Base-by-base conservation (phyloP, 768 basidiomycete genomes). In the Kwoniella europaea region DNA sequence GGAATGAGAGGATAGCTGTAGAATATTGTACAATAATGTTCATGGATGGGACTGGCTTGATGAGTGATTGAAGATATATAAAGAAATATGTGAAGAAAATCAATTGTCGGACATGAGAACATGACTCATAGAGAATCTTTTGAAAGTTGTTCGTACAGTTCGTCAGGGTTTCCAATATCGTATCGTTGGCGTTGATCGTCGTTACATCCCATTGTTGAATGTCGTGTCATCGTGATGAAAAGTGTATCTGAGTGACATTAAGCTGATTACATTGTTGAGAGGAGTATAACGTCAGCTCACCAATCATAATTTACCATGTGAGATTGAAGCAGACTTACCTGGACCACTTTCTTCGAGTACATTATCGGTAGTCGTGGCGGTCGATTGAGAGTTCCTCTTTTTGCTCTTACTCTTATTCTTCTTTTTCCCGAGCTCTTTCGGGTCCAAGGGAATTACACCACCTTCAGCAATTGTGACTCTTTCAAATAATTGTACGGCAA, bases 401-500 rank as follows among this genome's bases (percentile, higher is more conserved):
- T 65, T 71, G 27, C 27, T 43, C 29, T 64, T 58, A 2, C 44
- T 54, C 15, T 29, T 52, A 6, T n/a, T 15, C 24, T 67, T 52
- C 16, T 43, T 5, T 41, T 13, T 24, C 29, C 86, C 86, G 46
- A 87, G 73, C 18, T 88, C 84, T 69, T 87, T 88, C n/a, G n/a
- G n/a, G n/a, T n/a, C n/a, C n/a, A n/a, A n/a, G n/a, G n/a, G 24
- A 24, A 24, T 24, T 15, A 91, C 90, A 86, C 92, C 92, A 82
- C 92, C 92, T 83, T 93, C 91, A 20, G 91, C 91, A 85, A 93
- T 93, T 77, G 91, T 90, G 71, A 92, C 92, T 65, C 89, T 87
- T 18, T 90, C 90, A 63, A 93, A 87, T 68, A 93, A n/a, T n/a
- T n/a, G n/a, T n/a, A 94, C 92, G 68, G 93, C 92, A 43, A 94